Evolutionary conservation across 768 basidiomycete genomes (phyloP).

Genomic region (Gloeophyllum trabeum): DNA sequence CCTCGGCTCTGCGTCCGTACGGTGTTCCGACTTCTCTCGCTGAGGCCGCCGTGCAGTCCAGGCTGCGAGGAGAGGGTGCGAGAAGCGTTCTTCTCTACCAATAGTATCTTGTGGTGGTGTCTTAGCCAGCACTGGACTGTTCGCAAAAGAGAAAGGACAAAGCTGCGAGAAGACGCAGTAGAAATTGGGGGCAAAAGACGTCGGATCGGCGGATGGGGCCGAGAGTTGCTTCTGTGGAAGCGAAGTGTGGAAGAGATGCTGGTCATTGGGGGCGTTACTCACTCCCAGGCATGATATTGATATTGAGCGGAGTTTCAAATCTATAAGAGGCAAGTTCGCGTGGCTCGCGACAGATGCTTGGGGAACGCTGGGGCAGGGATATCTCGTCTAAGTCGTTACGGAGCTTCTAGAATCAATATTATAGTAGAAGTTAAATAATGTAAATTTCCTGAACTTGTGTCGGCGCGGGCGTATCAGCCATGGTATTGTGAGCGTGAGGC

Average conservation of each 20-base stretch:
- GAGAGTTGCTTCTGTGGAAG: conserved; percentile 12
- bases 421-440: too few relatives aligned
- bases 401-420: too few relatives aligned
- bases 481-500: too few relatives aligned
- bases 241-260: conserved; percentile 5
- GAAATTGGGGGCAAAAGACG: conserved; percentile 11
- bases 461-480: too few relatives aligned
- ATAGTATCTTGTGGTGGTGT: conserved; percentile 22
- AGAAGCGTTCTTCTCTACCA: conserved; percentile 14
- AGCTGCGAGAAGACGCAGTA: conserved; percentile 9
- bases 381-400: too few relatives aligned
- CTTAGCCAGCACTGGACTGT: conserved; percentile 6
- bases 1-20: conserved; percentile 47
- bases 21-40: conserved; percentile 22
- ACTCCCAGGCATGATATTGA: too few relatives aligned
- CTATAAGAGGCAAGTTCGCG: too few relatives aligned
- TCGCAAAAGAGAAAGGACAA: conserved; percentile 7
- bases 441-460: too few relatives aligned
- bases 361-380: too few relatives aligned
- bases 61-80: conserved; percentile 17
- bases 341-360: too few relatives aligned
- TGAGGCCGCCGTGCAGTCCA: conserved; percentile 14
- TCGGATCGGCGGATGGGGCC: conserved; percentile 14
- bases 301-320: too few relatives aligned
- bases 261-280: too few relatives aligned